Conservation (phyloP, 2,329 filamentous ascomycete species). For the Xylaria sp. region DNA sequence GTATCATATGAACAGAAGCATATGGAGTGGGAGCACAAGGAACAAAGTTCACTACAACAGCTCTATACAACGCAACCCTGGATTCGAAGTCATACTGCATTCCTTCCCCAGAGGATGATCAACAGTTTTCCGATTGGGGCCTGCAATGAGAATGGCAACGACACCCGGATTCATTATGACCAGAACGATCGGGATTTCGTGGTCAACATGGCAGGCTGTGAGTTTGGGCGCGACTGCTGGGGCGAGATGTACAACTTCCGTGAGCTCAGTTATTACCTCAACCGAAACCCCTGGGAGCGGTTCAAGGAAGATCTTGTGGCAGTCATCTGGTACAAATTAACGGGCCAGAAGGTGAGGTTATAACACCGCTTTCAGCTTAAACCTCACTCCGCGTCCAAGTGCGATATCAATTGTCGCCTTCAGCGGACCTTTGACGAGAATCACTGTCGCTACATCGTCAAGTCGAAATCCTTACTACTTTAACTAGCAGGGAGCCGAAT, state of each 20-base stretch:
- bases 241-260: conserved; percentile 97
- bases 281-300: conserved; percentile 82
- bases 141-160: conserved; percentile 80
- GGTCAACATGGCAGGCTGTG: conserved; percentile 98
- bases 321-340: conserved; percentile 70
- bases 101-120: conserved; percentile 89
- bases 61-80: conserved; percentile 92
- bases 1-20: conserved; percentile 98
- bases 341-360: conserved; percentile 68
- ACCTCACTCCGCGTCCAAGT: background rate
- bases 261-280: conserved; percentile 88
- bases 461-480: background rate
- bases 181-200: conserved; percentile 88
- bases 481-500: background rate
- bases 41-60: conserved; percentile 94
- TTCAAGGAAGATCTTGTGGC: conserved; percentile 75
- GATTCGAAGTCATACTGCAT: conserved; percentile 88
- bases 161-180: conserved; percentile 85
- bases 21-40: conserved; percentile 99
- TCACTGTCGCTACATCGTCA: background rate
- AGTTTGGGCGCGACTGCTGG: conserved; percentile 98
- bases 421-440: background rate
- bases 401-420: background rate
- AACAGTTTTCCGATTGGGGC: conserved; percentile 94
- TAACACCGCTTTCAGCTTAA: conserved; percentile 45